Base-by-base conservation (phyloP, 352 stramenopile species). In the Pythium brassicae region DNA sequence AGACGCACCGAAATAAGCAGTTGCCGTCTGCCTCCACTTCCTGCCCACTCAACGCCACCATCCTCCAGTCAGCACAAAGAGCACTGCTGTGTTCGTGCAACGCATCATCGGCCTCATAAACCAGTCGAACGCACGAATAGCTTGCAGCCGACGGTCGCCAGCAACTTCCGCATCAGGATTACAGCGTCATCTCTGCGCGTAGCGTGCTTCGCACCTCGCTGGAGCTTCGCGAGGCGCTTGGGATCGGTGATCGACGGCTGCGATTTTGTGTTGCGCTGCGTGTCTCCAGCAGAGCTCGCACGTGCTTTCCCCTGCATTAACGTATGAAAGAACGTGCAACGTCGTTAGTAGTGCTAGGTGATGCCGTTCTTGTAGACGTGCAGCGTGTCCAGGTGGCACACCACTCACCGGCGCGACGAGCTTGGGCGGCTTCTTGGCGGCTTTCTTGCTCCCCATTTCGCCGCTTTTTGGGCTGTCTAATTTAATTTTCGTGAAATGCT, bases 1-100 rank as follows among this genome's bases (percentile, higher is more conserved):
- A 20, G 62, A 87, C 82, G 37, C 65, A 89, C 82, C 83, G 76
- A 54, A 93, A 93, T n/a, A 92, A 62, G 58, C 83, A 93, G 59
- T 93, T 93, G 39, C 83, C 83, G 49, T 93, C 83, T 2, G 80
- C 73, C 55, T 92, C 78, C 17, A 93, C 83, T 50, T 87, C 71
- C 83, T 93, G 48, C 34, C 62, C 29, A 35, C 29, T 10, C 29
- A 35, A 9, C 14, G 23, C 52, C 20, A 49, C 47, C 14, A 14
- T 26, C 42, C 4, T 35, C 29, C 29, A 35, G 29, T 35, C 29
- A 35, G 10, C 29, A n/a, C n/a, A n/a, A n/a, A n/a, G n/a, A 35
- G 10, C 29, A 35, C 29, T 10, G 10, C 29, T 10, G 29, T 10
- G 29, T 10, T 10, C 29, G 10, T 35, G 29, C 29, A 35, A 35